phyloP scores from a whole-genome alignment of 2,329 filamentous ascomycete genomes.

The Talaromyces sp. region DNA sequence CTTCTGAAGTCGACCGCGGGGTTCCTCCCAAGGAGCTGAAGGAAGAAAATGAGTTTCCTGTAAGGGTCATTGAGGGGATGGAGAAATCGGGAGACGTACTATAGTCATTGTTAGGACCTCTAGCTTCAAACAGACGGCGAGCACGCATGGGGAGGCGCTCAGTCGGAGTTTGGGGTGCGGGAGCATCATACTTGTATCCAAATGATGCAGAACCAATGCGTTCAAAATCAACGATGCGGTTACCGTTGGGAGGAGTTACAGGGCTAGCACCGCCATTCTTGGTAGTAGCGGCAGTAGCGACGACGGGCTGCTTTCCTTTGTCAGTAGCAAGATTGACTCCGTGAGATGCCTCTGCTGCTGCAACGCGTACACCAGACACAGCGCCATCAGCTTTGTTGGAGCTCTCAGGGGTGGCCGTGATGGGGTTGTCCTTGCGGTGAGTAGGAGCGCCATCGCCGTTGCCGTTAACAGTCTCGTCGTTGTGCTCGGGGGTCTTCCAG shows the following conservation, averaged over 20 bases:
- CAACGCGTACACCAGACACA: neutral
- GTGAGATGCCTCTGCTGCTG: neutral
- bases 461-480: neutral
- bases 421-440: neutral
- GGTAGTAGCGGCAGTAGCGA: neutral
- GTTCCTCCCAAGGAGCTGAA: slow-evolving; percentile 16
- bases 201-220: slow-evolving; percentile 11
- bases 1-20: slow-evolving; percentile 4
- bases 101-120: slow-evolving; percentile 16
- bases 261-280: slow-evolving; percentile 5
- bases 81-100: slow-evolving; percentile 16
- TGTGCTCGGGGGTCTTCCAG: neutral
- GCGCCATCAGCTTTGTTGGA: neutral
- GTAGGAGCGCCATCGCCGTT: slow-evolving; percentile 8
- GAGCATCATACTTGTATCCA: slow-evolving; percentile 15
- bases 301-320: slow-evolving; percentile 9
- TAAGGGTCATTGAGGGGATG: slow-evolving; percentile 9
- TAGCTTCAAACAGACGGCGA: slow-evolving; percentile 15
- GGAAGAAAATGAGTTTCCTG: slow-evolving; percentile 11
- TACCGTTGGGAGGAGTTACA: neutral
- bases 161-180: slow-evolving; percentile 14
- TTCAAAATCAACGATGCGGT: slow-evolving; percentile 11
- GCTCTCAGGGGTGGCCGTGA: slow-evolving; percentile 21
- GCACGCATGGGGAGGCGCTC: slow-evolving; percentile 3
- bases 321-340: neutral